These are phyloP conservation scores for Williopsis jadinii DNA, from an alignment of 1,139 yeast genomes.

Conservation along the genomic window DNA sequence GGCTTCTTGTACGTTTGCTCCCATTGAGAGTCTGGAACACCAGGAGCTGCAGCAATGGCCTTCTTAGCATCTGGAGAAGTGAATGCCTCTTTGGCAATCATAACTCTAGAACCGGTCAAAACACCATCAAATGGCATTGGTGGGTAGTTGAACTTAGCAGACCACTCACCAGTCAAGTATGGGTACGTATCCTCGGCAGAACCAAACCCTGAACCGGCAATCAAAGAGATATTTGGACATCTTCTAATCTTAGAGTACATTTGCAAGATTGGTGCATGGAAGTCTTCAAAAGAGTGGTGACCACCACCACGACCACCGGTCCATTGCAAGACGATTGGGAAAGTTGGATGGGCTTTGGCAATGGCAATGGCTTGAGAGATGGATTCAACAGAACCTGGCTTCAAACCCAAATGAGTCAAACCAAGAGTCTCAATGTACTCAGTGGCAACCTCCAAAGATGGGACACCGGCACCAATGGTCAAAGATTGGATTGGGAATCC, in stretches of 20 bases:
- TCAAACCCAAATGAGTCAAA: conserved; percentile 87
- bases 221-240: conserved; percentile 77
- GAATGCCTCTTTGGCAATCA: conserved; percentile 95
- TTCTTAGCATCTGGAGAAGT: conserved; percentile 92
- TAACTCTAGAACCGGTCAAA: conserved; percentile 90
- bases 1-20: conserved; percentile 91
- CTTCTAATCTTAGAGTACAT: conserved; percentile 95
- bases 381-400: conserved; percentile 96
- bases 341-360: conserved; percentile 91
- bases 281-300: conserved; percentile 97
- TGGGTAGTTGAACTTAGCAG: conserved; percentile 76
- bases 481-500: conserved; percentile 96
- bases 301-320: conserved; percentile 99
- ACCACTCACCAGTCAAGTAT: conserved; percentile 96
- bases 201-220: conserved; percentile 99
- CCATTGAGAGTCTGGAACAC: conserved; percentile 87
- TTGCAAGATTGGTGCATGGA: conserved; percentile 95
- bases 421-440: conserved; percentile 93
- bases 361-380: conserved; percentile 79
- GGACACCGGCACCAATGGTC: conserved; percentile 99
- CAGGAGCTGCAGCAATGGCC: conserved; percentile 84
- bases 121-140: conserved; percentile 99
- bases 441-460: conserved; percentile 92
- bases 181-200: conserved; percentile 95
- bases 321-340: conserved; percentile 98